These are phyloP conservation scores for Rugonectria rugulosa DNA, from an alignment of 2,329 filamentous ascomycete species.

Conservation along the genomic window DNA sequence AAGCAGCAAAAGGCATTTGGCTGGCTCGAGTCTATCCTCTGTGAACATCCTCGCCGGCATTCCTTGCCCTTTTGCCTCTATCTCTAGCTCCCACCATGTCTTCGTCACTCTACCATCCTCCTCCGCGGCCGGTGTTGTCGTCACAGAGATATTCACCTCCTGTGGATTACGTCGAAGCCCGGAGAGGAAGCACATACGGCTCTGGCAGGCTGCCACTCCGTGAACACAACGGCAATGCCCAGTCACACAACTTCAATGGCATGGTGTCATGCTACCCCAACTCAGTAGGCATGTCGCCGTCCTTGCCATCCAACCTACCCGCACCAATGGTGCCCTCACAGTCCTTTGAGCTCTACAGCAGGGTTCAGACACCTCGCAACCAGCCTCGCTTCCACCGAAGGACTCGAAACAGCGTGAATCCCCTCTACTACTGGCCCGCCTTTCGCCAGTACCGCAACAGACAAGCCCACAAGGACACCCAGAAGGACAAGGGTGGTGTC, in stretches of 20 bases:
- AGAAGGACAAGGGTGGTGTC: slow-evolving; percentile 67
- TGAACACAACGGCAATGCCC: slow-evolving; percentile 61
- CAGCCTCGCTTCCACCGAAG: slow-evolving; percentile 47
- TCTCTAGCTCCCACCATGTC: slow-evolving; percentile 42
- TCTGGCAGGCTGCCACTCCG: slow-evolving; percentile 55
- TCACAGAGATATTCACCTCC: slow-evolving; percentile 59
- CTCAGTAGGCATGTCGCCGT: slow-evolving; percentile 51
- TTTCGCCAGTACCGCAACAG: slow-evolving; percentile 72
- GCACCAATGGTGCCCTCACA: slow-evolving; percentile 60
- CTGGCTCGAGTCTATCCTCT: slow-evolving; percentile 39
- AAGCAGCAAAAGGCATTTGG: slow-evolving; percentile 39
- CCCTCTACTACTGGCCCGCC: slow-evolving; percentile 67
- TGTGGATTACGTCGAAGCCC: slow-evolving; percentile 56
- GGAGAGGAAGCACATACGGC: slow-evolving; percentile 48
- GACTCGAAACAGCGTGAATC: slow-evolving; percentile 56
- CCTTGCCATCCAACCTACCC: slow-evolving; percentile 56
- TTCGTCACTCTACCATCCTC: slow-evolving; percentile 50
- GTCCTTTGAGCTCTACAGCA: slow-evolving; percentile 51
- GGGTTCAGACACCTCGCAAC: slow-evolving; percentile 47
- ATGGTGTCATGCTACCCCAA: slow-evolving; percentile 55
- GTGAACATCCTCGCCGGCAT: slow-evolving; percentile 42
- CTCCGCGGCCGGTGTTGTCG: slow-evolving; percentile 56
- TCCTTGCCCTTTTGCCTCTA: slow-evolving; percentile 41
- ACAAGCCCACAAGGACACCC: slow-evolving; percentile 68
- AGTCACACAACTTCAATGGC: slow-evolving; percentile 51